These are phyloP conservation scores for Sugiyamaella marilandica DNA, from an alignment of 805 yeast species.

Conservation along the genomic window DNA sequence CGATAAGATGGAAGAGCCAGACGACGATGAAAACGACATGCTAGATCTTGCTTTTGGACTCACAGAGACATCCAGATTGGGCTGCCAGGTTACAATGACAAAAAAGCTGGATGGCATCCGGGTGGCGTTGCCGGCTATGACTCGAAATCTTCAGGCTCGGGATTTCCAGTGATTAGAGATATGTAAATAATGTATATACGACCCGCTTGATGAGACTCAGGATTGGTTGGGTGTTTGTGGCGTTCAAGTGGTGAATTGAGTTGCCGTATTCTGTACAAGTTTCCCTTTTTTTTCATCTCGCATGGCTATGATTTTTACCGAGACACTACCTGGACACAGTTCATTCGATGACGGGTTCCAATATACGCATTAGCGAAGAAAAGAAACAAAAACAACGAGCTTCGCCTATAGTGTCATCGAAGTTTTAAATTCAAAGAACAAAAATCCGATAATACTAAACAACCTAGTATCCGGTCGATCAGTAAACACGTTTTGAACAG, in stretches of 20 bases:
- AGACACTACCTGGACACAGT: no score
- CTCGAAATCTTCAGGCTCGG: conserved; percentile 78
- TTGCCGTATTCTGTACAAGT: background rate
- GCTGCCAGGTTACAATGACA: conserved; percentile 87
- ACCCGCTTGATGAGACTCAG: background rate
- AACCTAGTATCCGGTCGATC: no score
- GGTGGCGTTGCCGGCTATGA: conserved; percentile 96
- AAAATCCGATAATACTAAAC: no score
- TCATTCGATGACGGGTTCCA: no score
- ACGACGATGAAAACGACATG: conserved; percentile 98
- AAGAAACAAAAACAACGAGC: no score
- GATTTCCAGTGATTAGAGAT: conserved; percentile 48
- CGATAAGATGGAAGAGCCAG: conserved; percentile 89
- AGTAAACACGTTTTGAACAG: no score
- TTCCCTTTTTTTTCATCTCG: no score
- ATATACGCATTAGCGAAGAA: no score
- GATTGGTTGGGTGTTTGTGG: background rate
- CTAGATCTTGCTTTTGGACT: conserved; percentile 94
- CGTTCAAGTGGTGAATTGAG: background rate
- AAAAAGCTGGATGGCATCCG: conserved; percentile 90
- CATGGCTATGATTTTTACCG: no score
- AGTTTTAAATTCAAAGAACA: no score
- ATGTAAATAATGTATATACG: conserved; percentile 6
- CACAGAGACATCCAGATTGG: conserved; percentile 93
- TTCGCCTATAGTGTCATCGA: no score